Evolutionary conservation across 2,329 filamentous ascomycete species (phyloP).

Genomic region (Aureobasidium sp.): DNA sequence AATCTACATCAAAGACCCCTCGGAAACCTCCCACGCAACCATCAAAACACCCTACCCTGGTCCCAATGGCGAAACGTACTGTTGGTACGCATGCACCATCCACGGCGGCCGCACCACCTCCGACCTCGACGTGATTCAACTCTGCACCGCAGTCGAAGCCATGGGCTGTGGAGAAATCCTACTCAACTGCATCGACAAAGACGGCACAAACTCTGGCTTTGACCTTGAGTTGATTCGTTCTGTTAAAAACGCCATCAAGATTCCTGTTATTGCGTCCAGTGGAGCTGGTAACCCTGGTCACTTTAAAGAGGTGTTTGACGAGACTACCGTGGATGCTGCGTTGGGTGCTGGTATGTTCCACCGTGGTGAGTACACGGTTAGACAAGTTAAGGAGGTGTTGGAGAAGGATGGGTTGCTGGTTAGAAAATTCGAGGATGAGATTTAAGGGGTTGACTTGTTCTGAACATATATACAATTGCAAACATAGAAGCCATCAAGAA

Average conservation of each 20-base stretch:
- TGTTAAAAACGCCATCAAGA: conserved; percentile 78
- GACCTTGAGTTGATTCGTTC: conserved; percentile 84
- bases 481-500: background rate
- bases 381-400: conserved; percentile 83
- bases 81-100: conserved; percentile 97
- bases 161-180: conserved; percentile 94
- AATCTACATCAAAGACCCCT: conserved; percentile 66
- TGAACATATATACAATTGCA: background rate
- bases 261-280: conserved; percentile 91
- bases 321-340: conserved; percentile 83
- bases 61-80: conserved; percentile 67
- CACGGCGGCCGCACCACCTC: conserved; percentile 92
- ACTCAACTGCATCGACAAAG: conserved; percentile 95
- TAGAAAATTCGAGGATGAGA: conserved; percentile 61
- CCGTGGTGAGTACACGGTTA: conserved; percentile 86
- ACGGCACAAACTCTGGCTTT: conserved; percentile 90
- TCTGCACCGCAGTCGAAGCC: conserved; percentile 81
- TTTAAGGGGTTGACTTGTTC: conserved; percentile 17
- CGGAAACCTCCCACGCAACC: conserved; percentile 65
- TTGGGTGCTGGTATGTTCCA: conserved; percentile 98
- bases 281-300: conserved; percentile 82
- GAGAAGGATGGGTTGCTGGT: conserved; percentile 63
- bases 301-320: conserved; percentile 81
- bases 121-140: conserved; percentile 84
- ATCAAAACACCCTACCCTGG: conserved; percentile 62